Conservation (phyloP, 441 rosid species). For the Hura crepitans region DNA sequence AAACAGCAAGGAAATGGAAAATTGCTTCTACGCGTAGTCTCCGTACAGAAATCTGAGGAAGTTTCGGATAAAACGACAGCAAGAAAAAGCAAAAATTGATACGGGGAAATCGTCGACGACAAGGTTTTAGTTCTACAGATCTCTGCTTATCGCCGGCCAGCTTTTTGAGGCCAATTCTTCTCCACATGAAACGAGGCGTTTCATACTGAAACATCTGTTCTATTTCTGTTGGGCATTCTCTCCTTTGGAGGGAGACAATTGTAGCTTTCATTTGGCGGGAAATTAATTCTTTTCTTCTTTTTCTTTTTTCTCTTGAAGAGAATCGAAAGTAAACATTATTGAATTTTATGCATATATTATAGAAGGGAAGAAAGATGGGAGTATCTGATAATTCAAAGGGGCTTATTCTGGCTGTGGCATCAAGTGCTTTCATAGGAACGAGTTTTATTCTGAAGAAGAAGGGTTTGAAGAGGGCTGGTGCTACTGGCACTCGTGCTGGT, state of each 20-base stretch:
- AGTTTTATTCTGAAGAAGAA: slow-evolving; percentile 66
- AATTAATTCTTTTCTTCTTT: not conserved
- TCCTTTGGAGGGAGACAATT: not conserved
- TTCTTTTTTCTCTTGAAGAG: not conserved
- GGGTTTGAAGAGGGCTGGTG: slow-evolving; percentile 55
- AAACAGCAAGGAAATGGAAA: too few species aligned
- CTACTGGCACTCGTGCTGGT: slow-evolving; percentile 35
- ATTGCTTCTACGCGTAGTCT: too few species aligned
- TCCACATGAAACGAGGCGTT: not conserved
- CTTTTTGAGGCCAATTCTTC: too few species aligned
- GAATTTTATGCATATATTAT: not conserved
- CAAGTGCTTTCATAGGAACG: slow-evolving; percentile 60
- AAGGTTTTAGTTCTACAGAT: not conserved
- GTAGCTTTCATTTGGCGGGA: not conserved
- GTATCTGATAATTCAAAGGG: slow-evolving; percentile 70
- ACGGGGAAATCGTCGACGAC: not conserved
- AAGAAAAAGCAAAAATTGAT: not conserved
- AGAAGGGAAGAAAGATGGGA: slow-evolving; percentile 30
- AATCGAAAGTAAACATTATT: slow-evolving; percentile 1
- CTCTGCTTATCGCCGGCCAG: not conserved
- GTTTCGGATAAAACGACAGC: not conserved
- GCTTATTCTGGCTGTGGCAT: slow-evolving; percentile 54
- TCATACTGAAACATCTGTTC: not conserved
- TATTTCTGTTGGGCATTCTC: not conserved
- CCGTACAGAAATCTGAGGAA: too few species aligned